phyloP scores from a whole-genome alignment of 2,329 filamentous ascomycete genomes.

The Paecilomyces sp. region DNA sequence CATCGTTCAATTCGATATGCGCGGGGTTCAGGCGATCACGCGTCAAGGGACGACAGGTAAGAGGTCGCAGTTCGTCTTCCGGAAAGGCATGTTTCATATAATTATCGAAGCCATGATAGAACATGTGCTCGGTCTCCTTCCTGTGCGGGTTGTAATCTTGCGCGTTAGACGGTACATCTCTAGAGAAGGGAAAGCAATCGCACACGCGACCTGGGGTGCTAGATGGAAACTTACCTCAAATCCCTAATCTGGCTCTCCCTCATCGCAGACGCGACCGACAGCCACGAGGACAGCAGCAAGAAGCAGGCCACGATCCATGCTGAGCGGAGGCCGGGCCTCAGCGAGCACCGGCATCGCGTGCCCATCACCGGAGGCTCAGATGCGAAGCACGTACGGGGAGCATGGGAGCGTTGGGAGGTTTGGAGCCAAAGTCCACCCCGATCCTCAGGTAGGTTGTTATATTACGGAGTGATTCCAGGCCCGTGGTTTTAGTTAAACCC shows the following conservation, averaged over 20 bases:
- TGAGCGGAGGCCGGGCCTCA: not conserved
- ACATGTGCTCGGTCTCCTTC: constrained; percentile 59
- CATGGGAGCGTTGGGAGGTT: not conserved
- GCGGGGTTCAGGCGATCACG: constrained; percentile 72
- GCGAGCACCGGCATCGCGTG: not conserved
- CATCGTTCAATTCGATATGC: constrained; percentile 86
- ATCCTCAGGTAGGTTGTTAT: not conserved
- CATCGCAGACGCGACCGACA: not conserved
- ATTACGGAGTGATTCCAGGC: too few relatives aligned
- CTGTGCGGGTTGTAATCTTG: constrained; percentile 12
- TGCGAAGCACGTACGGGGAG: not conserved
- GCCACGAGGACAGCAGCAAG: not conserved
- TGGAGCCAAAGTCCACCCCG: not conserved
- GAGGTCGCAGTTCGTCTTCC: constrained; percentile 85
- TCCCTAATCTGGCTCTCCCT: not conserved
- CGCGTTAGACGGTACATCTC: not conserved
- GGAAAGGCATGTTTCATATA: constrained; percentile 94
- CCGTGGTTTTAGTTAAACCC: too few relatives aligned
- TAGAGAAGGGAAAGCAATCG: too few relatives aligned
- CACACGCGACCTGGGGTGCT: not conserved
- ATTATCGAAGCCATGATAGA: constrained; percentile 94
- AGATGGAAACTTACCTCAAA: not conserved
- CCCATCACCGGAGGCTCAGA: not conserved
- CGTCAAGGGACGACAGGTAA: constrained; percentile 76
- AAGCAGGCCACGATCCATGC: not conserved